A percentile compares a stretch with the other conserved stretches of the same genome.
phyloP scores from a whole-genome alignment of 2,329 filamentous ascomycete genomes.

The Oidium heveae region DNA sequence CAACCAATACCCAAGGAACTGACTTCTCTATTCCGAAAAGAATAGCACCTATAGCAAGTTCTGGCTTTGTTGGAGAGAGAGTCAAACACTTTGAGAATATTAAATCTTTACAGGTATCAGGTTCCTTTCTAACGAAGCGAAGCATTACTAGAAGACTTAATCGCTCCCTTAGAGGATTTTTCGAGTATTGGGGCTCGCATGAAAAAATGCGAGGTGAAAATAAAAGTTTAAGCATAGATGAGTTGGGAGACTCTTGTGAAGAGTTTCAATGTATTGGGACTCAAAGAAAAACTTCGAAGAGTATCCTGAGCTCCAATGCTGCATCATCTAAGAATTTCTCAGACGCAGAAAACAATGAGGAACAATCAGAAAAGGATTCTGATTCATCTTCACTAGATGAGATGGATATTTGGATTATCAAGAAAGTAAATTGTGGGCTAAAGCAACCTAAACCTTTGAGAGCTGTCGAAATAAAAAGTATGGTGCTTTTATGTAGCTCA shows the following conservation, averaged over 20 bases:
- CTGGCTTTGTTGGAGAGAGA: slow-evolving; percentile 8
- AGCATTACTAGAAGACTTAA: slow-evolving; percentile 4
- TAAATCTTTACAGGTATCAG: not conserved
- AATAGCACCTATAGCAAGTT: slow-evolving; percentile 2
- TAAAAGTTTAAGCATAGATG: not conserved
- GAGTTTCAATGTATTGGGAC: not conserved
- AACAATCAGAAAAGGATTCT: not conserved
- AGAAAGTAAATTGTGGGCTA: slow-evolving; percentile 11
- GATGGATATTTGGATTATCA: slow-evolving; percentile 8
- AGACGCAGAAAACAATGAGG: not conserved
- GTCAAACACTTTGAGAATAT: slow-evolving; percentile 9
- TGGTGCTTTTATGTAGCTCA: slow-evolving; percentile 10
- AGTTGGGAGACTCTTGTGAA: not conserved
- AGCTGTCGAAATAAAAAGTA: slow-evolving; percentile 11
- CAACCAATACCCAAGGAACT: not conserved
- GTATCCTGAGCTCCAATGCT: not conserved
- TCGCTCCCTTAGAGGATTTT: slow-evolving; percentile 5
- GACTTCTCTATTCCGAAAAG: not conserved
- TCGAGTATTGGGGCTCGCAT: slow-evolving; percentile 3
- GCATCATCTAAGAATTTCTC: not conserved
- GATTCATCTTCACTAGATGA: slow-evolving; percentile 1
- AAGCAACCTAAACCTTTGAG: slow-evolving; percentile 11
- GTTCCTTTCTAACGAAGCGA: slow-evolving; percentile 1
- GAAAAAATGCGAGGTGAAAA: not conserved
- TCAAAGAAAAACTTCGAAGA: not conserved